Base-by-base conservation (phyloP, 108 stramenopile genomes). In the Nannochloropsis salina region DNA sequence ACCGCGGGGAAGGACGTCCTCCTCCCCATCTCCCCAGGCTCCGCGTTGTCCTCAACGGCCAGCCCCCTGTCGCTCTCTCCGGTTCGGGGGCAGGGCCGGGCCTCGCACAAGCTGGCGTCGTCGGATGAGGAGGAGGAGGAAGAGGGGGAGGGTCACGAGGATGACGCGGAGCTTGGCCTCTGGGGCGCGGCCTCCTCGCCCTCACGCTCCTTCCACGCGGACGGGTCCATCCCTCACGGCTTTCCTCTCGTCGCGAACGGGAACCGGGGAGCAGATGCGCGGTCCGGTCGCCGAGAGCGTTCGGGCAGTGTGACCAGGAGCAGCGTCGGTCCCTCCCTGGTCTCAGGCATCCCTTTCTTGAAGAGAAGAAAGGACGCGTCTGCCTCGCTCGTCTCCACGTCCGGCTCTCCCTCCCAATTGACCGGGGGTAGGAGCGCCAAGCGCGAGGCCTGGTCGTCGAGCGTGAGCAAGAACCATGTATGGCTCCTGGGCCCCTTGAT, bases 31-130 rank as follows among this genome's bases (percentile, higher is more conserved):
- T 74, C 61, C 20, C 61, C 61, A n/a, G n/a, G 6, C 6, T n/a
- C 6, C 20, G 61, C 61, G n/a, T 74, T 74, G 61, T 15, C 61
- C n/a, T 74, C 61, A 3, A 4, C 61, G 3, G n/a, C 61, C n/a
- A 74, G 61, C 61, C 61, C 61, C n/a, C n/a, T 74, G 61, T 74
- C 61, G 61, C 6, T 74, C 20, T 74, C 61, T n/a, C 61, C 61
- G 61, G 6, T n/a, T 15, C 61, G 6, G n/a, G 61, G 61, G n/a
- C 61, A 74, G 20, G 20, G n/a, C 61, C 61, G 8, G 20, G 20
- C 15, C 6, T 3, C 15, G 20, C 15, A n/a, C n/a, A 74, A 74
- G 61, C 4, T 74, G 20, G 61, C 61, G 5, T 2, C 3, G 15
- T 74, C 61, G 1, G 61, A 74, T 2, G 61, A 74, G 3, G 61